Percentiles rank a stretch among this genome's conserved stretches.
Conservation (phyloP, 2,329 filamentous ascomycete genomes). For the Aspergillus fijiensis region DNA sequence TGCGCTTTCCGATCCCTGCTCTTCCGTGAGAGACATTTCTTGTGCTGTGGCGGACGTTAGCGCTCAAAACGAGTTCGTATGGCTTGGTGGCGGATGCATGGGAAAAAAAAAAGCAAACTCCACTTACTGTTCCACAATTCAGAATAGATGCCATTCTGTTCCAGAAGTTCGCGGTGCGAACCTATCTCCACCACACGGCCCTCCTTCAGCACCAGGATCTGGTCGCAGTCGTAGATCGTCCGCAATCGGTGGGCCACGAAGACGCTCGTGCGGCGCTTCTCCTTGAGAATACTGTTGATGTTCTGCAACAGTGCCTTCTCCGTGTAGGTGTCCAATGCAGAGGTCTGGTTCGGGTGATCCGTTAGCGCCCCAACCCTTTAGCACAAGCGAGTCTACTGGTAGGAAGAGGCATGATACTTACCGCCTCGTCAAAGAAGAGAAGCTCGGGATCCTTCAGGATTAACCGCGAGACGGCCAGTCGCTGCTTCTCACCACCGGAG, state of each 20-base stretch:
- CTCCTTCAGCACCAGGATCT: conserved; percentile 86
- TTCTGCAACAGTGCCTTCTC: conserved; percentile 87
- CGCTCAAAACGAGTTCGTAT: background rate
- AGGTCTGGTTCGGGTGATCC: conserved; percentile 54
- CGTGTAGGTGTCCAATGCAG: conserved; percentile 87
- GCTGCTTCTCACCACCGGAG: conserved; percentile 89
- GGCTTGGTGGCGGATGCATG: background rate
- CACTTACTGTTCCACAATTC: conserved; percentile 84
- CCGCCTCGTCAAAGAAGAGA: conserved; percentile 90
- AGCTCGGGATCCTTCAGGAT: conserved; percentile 87
- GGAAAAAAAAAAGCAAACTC: background rate
- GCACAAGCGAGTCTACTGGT: background rate
- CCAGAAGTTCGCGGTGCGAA: conserved; percentile 80
- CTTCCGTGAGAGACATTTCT: conserved; percentile 54
- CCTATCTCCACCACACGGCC: conserved; percentile 86
- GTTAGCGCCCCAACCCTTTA: background rate
- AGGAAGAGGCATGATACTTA: conserved; percentile 37
- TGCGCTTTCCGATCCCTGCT: conserved; percentile 42
- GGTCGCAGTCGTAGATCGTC: conserved; percentile 89
- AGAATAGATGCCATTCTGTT: conserved; percentile 70
- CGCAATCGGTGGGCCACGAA: conserved; percentile 91
- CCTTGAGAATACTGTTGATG: conserved; percentile 87
- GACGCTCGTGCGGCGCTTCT: conserved; percentile 85
- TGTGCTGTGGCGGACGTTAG: conserved; percentile 51
- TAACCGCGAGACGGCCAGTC: conserved; percentile 77